A percentile compares a stretch with the other conserved stretches of the same genome.
These are phyloP conservation scores for Arxiozyma telluris DNA, from an alignment of 1,139 yeast genomes.

Conservation along the genomic window DNA sequence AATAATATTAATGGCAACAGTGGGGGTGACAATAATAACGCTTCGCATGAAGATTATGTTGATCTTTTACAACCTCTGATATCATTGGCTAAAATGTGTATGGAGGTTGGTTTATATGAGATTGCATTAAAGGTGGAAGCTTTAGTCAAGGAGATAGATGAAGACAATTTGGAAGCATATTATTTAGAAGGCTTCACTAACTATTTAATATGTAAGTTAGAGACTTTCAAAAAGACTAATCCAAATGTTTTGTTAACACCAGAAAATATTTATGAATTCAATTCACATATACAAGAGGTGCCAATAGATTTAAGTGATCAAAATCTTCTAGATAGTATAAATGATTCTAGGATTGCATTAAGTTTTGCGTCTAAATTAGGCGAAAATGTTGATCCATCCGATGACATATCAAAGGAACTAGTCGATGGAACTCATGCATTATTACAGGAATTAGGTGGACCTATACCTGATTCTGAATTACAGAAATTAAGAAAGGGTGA, in stretches of 20 bases:
- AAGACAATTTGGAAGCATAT: conserved; percentile 67
- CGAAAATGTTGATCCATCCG: conserved; percentile 30
- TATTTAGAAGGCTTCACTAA: conserved; percentile 77
- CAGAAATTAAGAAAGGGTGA: conserved; percentile 39
- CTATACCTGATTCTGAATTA: conserved; percentile 31
- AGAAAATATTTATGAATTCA: conserved; percentile 29
- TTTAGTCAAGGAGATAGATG: conserved; percentile 67
- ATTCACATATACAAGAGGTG: conserved; percentile 44
- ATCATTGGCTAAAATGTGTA: conserved; percentile 60
- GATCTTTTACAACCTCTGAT: conserved; percentile 62
- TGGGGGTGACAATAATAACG: conserved; percentile 24
- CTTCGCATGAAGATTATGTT: conserved; percentile 43
- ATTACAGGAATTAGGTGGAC: conserved; percentile 51
- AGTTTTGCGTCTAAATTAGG: conserved; percentile 46
- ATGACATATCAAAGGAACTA: conserved; percentile 49
- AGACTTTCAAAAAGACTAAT: conserved; percentile 22
- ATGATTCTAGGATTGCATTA: conserved; percentile 46
- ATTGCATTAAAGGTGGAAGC: conserved; percentile 52
- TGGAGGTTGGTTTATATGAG: conserved; percentile 69
- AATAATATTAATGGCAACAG: conserved; percentile 16
- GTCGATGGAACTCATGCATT: conserved; percentile 43
- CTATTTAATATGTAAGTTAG: conserved; percentile 47
- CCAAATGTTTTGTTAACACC: conserved; percentile 19
- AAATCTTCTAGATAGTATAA: conserved; percentile 30
- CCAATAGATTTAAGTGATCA: conserved; percentile 32